A percentile compares a stretch with the other conserved stretches of the same genome.
Conservation (phyloP, 1,284 basidiomycete species). For the Dichomitus squalens region DNA sequence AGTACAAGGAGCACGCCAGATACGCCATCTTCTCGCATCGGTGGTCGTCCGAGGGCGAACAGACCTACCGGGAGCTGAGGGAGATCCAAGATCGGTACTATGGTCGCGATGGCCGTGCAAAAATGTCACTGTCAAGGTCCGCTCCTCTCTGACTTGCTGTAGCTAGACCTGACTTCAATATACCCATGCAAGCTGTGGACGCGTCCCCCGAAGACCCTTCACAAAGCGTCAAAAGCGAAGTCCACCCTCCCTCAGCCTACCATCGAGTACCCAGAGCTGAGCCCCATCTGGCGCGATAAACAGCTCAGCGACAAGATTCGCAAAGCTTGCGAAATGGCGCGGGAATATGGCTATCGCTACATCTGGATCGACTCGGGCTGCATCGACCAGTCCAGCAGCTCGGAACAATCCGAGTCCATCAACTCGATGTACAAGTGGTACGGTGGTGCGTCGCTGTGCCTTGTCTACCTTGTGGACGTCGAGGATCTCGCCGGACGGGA, state of each 20-base stretch:
- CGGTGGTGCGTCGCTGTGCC: not conserved
- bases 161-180: no score
- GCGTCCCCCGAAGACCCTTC: no score
- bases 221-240: no score
- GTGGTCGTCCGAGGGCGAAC: not conserved
- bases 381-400: no score
- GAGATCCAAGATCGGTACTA: not conserved
- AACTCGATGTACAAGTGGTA: not conserved
- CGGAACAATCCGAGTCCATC: no score
- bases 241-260: no score
- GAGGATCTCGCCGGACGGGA: no score
- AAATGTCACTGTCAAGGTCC: not conserved
- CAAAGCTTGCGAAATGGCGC: not conserved
- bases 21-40: not conserved
- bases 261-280: no score
- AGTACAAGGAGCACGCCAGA: not conserved
- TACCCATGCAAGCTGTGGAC: no score
- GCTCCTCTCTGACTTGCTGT: no score
- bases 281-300: not conserved
- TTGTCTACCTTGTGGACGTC: not conserved
- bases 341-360: no score
- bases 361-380: no score
- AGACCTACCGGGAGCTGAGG: not conserved
- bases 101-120: not conserved
- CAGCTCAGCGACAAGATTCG: not conserved